A percentile compares a stretch with the other conserved stretches of the same genome.
Evolutionary conservation across 192 early-diverging fungal genomes (phyloP).

Genomic region (Chytriomyces sp.): DNA sequence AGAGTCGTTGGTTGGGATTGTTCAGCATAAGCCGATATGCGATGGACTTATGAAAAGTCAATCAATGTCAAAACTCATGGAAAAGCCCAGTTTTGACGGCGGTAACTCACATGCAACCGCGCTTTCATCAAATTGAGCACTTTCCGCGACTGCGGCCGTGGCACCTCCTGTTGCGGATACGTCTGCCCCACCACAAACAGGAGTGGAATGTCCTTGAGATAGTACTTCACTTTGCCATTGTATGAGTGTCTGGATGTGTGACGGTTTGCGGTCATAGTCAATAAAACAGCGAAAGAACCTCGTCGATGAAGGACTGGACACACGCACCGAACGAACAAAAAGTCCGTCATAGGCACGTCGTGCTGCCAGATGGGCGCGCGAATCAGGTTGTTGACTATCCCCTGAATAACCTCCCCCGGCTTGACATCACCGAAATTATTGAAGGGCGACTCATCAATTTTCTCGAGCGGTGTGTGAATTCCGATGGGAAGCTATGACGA

Average conservation of each 20-base stretch:
- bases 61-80: conserved; percentile 1
- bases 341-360: conserved; percentile 71
- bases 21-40: conserved; percentile 83
- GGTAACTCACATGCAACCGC: conserved; percentile 81
- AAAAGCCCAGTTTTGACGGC: background rate
- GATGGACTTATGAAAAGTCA: background rate
- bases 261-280: background rate
- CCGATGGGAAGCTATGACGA: conserved; percentile 70
- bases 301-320: background rate
- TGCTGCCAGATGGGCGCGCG: conserved; percentile 91
- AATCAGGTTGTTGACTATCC: conserved; percentile 91
- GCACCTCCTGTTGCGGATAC: conserved; percentile 91
- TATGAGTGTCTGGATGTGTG: conserved; percentile 56
- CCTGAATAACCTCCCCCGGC: conserved; percentile 84
- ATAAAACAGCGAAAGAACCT: conserved; percentile 14
- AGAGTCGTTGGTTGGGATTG: conserved; percentile 72
- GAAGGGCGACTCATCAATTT: conserved; percentile 91
- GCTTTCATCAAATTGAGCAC: conserved; percentile 84
- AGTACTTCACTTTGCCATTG: conserved; percentile 83
- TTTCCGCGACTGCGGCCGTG: conserved; percentile 91
- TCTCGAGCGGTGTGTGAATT: conserved; percentile 80
- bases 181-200: conserved; percentile 90
- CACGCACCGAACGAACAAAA: conserved; percentile 71
- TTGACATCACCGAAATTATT: conserved; percentile 93
- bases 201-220: conserved; percentile 77